Evolutionary conservation across 169 alveolate species (phyloP), one percentile per base, ranked within the genome.

Genomic region (Theileria parva): DNA sequence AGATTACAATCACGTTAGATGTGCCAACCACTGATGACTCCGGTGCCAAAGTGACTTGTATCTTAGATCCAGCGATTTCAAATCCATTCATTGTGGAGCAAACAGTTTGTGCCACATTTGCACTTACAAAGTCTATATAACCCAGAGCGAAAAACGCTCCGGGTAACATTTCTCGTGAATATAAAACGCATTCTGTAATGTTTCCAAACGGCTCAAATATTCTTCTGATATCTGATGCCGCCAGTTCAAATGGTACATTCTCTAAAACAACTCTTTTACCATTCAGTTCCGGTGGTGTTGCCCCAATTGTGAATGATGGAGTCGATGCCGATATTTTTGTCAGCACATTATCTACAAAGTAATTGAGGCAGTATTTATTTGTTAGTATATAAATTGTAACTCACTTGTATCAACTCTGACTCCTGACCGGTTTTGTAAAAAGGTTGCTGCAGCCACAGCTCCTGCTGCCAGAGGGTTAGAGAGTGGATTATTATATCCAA

Each of bases 1-100:
- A 30, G 21, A 73, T 37, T n/a, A 73, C 80, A 17, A 73, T 73
- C 0, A 73, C 80, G 34, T 73, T 73, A 0, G 80, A 73, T 39
- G 67, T 69, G 11, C 77, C 65, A 19, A 78, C 34, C 27, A 50
- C 77, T 51, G 64, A 32, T 23, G 80, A 73, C 34, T 37, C 60
- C 15, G 80, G 80, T 23, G 80, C 80, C 80, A 73, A 55, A 61
- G 69, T 73, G 8, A 73, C 80, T 51, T 73, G 80, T 15, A 73
- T 67, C 51, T 73, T 73, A 30, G 80, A 37, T 21, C 80, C 80
- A n/a, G 80, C 80, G 15, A 73, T 73, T 73, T 73, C 80, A 51
- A 73, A 73, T 11, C 80, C 80, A 67, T 73, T 73, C 80, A 73
- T 73, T 53, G 80, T 59, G 1, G 80, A 73, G 25, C 74, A 73